Evolutionary conservation across 495 filamentous ascomycete genomes (phyloP), one percentile per base, ranked within the genome.

Genomic region (Neurospora terricola): DNA sequence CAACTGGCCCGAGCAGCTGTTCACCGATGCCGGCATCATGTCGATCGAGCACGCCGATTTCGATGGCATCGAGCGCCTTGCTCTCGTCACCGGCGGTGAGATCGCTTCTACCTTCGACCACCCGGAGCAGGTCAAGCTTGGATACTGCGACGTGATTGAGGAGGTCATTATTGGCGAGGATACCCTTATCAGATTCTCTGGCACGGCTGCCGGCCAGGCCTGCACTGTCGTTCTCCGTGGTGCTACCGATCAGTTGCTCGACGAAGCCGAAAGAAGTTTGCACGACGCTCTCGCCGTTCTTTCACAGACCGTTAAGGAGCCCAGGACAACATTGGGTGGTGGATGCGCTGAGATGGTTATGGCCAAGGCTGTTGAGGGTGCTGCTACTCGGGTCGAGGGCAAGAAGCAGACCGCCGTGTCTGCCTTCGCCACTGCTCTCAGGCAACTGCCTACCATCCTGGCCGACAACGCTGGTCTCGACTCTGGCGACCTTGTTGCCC

Each of bases 1-100:
- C 88, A 99, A 99, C 88, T 98, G 96, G 95, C 96, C 96, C 40
- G 96, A 99, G 82, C 96, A 98, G 83, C 91, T 99, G 69, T 99
- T 99, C 81, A 92, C 95, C 34, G 96, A 99, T 81, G 95, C 94
- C 11, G 96, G 96, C 70, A 98, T 99, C 83, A 90, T 96, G 85
- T 97, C 94, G 18, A 99, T 99, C 77, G 96, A 99, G 86, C 96
- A 99, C 81, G 96, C 96, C 74, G 96, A 99, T 82, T 99, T 99
- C 76, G 96, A 99, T 81, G 96, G 96, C 73, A 94, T 99, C 74
- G 96, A 99, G 86, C 89, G 96, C 39, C 83, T 99, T 74, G 95
- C 96, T 14, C 86, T 99, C 66, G 96, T 99, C 21, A 98, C 96
- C 6, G 96, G 96, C 48, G 96, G 94, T 74, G 96, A 99, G 84